Conservation (phyloP, 371 early-diverging fungal genomes). For the Mycotypha africana region DNA sequence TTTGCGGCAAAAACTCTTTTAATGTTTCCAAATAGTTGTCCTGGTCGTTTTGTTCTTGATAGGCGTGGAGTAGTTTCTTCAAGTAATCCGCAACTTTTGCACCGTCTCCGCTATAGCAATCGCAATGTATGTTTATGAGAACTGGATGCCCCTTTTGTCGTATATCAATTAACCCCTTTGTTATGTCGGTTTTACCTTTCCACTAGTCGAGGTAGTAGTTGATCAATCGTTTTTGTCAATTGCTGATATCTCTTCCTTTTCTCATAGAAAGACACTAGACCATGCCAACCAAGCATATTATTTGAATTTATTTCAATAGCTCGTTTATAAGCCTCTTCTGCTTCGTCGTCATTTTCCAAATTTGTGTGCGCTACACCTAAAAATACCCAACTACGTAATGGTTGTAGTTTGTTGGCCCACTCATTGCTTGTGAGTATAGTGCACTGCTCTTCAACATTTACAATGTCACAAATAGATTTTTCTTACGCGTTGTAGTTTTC, state of each 20-base stretch:
- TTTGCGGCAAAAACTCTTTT: conserved; percentile 46
- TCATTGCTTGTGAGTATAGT: too few species aligned
- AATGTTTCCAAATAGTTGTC: conserved; percentile 45
- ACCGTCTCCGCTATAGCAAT: conserved; percentile 38
- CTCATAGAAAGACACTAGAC: conserved; percentile 57
- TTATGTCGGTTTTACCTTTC: conserved; percentile 12
- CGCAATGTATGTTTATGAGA: too few species aligned
- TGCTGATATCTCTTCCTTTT: conserved; percentile 39
- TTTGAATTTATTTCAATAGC: conserved; percentile 62
- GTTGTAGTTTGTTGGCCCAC: too few species aligned
- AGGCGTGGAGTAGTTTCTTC: conserved; percentile 50
- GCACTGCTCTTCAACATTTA: too few species aligned
- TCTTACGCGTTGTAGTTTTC: conserved; percentile 78
- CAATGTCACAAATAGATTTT: not conserved
- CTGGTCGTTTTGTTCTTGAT: conserved; percentile 33
- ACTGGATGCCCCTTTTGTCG: too few species aligned
- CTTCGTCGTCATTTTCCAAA: conserved; percentile 56
- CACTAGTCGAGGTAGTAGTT: conserved; percentile 25
- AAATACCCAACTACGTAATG: conserved; percentile 70
- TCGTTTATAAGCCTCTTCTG: conserved; percentile 60
- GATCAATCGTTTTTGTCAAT: conserved; percentile 37
- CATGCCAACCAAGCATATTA: conserved; percentile 76
- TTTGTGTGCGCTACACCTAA: conserved; percentile 75
- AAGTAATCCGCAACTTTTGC: conserved; percentile 56
- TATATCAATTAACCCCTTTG: too few species aligned